These are phyloP conservation scores for Ascochyta viciae-villosae DNA, from an alignment of 2,329 filamentous ascomycete species.

Conservation along the genomic window DNA sequence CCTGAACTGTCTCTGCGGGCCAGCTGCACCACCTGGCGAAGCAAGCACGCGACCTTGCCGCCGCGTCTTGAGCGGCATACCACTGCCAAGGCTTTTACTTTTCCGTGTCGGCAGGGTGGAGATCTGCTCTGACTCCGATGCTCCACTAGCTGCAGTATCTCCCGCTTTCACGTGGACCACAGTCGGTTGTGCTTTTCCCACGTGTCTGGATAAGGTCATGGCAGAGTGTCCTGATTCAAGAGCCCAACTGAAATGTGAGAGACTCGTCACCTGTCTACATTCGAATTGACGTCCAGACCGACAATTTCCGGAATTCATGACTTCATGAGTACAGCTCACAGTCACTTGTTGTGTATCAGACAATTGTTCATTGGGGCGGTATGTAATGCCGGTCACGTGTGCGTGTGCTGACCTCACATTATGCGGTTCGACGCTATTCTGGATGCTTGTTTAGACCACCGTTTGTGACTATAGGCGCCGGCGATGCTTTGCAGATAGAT, in stretches of 20 bases:
- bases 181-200: neutral
- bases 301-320: neutral
- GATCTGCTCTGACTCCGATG: neutral
- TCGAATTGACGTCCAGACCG: neutral
- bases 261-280: neutral
- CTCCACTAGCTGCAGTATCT: neutral
- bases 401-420: neutral
- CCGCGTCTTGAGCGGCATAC: neutral
- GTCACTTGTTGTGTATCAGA: neutral
- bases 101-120: constrained; percentile 3
- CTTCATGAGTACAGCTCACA: neutral
- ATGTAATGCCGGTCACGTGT: neutral
- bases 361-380: neutral
- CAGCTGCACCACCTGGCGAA: neutral
- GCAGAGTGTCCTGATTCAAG: neutral
- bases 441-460: neutral
- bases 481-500: neutral
- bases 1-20: neutral
- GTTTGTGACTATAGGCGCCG: neutral
- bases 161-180: neutral
- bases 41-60: neutral
- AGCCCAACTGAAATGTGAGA: neutral
- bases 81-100: neutral
- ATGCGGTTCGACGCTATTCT: neutral
- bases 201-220: neutral